These are phyloP conservation scores for Xylaria polymorpha DNA, from an alignment of 2,329 filamentous ascomycete species.

Conservation along the genomic window DNA sequence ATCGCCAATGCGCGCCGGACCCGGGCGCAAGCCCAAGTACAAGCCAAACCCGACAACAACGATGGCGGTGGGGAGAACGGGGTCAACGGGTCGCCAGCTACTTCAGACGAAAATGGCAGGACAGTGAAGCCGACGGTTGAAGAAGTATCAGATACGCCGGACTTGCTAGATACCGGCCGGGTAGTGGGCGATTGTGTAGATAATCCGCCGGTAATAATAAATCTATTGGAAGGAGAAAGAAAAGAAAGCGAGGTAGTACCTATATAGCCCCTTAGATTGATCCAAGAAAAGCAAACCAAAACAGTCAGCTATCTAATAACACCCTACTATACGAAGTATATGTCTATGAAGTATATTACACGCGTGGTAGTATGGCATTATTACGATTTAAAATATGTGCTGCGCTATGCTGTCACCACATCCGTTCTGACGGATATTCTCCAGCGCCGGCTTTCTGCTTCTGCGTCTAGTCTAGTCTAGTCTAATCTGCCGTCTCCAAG, in stretches of 20 bases:
- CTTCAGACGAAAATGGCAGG: conserved; percentile 32
- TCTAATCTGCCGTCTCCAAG: conserved; percentile 44
- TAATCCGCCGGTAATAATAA: neutral
- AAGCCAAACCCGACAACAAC: conserved; percentile 46
- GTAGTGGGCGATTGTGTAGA: neutral
- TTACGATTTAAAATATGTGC: conserved; percentile 29
- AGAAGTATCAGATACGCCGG: conserved; percentile 28
- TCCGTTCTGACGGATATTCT: conserved; percentile 31
- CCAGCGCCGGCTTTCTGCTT: conserved; percentile 6
- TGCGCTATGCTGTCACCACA: conserved; percentile 6
- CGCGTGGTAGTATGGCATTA: conserved; percentile 2
- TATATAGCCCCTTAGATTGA: conserved; percentile 1
- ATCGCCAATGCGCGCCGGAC: conserved; percentile 79
- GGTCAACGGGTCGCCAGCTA: conserved; percentile 5
- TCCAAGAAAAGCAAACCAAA: conserved; percentile 3
- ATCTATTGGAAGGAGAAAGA: neutral
- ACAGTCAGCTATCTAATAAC: neutral
- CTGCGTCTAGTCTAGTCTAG: conserved; percentile 9
- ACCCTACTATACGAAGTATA: neutral
- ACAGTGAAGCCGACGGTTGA: conserved; percentile 15
- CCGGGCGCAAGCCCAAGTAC: conserved; percentile 56
- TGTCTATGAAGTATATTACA: conserved; percentile 18
- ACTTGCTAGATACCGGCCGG: neutral
- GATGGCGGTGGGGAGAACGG: conserved; percentile 40
- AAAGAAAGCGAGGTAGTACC: conserved; percentile 8